Percentiles rank a stretch among this genome's conserved stretches.
phyloP scores from a whole-genome alignment of 78 protist species.

The Mantamonas sphyraenae region DNA sequence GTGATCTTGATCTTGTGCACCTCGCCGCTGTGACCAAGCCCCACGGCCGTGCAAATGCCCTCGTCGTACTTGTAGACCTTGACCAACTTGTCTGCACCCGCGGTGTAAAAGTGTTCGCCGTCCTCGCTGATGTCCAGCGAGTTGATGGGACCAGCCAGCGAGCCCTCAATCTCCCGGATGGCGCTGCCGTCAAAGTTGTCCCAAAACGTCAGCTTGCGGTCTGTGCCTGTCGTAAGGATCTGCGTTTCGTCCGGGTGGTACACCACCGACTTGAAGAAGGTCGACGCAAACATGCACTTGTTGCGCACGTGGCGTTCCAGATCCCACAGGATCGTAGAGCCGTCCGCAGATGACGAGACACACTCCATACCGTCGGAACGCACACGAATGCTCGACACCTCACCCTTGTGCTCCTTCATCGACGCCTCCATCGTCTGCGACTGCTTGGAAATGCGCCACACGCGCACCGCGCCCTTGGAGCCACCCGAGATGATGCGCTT shows the following conservation, averaged over 20 bases:
- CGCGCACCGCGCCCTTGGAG: slow-evolving; percentile 44
- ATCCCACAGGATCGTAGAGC: slow-evolving; percentile 59
- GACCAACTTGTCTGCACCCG: slow-evolving; percentile 34
- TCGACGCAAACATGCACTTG: slow-evolving; percentile 15
- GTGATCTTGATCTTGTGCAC: slow-evolving; percentile 4
- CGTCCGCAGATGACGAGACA: slow-evolving; percentile 50
- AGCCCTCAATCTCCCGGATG: slow-evolving; percentile 50
- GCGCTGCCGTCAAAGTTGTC: slow-evolving; percentile 35
- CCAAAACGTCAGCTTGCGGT: slow-evolving; percentile 53
- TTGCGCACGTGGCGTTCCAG: slow-evolving; percentile 11
- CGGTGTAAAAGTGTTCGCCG: slow-evolving; percentile 34
- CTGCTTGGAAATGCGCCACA: slow-evolving; percentile 29
- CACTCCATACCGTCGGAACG: slow-evolving; percentile 30
- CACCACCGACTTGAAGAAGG: slow-evolving; percentile 21
- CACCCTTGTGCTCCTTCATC: slow-evolving; percentile 61
- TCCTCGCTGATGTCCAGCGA: slow-evolving; percentile 17
- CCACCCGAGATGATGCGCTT: slow-evolving; percentile 44
- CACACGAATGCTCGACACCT: slow-evolving; percentile 22
- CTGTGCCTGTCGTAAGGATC: slow-evolving; percentile 53
- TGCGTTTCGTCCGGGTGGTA: slow-evolving; percentile 61
- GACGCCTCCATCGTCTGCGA: slow-evolving; percentile 27
- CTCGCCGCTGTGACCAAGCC: slow-evolving; percentile 41
- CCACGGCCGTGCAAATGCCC: slow-evolving; percentile 10
- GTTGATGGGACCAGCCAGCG: slow-evolving; percentile 24
- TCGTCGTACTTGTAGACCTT: slow-evolving; percentile 44